Base-by-base conservation (phyloP, 73 alveolate genomes). In the Paraurostyla sp. region DNA sequence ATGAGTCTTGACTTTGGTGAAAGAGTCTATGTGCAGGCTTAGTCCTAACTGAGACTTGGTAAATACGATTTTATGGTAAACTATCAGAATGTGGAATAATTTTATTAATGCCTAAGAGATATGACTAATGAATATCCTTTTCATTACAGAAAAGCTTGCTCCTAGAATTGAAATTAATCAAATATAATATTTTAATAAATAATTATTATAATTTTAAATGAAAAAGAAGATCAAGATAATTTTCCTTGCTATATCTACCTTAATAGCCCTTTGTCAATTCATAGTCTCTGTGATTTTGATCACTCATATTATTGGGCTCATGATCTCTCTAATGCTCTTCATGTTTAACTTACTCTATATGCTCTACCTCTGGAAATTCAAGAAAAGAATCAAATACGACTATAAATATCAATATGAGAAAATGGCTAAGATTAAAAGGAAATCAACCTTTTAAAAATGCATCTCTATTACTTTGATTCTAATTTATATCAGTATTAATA, bases 41-140 rank as follows among this genome's bases (percentile, higher is more conserved):
- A 65, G 25, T 65, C 82, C 7, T 22, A 65, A 40, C 42, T 38
- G 41, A 65, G 82, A 38, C 23, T 65, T 2, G 56, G 60, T 6
- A 4, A 6, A 9, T 7, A 65, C 36, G 82, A 65, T 65, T 65
- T 65, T 32, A 11, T 40, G 56, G 18, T 13, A 2, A 65, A 65
- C 23, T 65, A 65, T 65, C 16, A 65, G 18, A 36, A 65, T 65
- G 82, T 65, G 7, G 82, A 65, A 38, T 38, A 40, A 33, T 65
- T 65, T 18, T 65, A 36, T 30, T 38, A 65, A 65, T 65, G 82
- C 58, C 7, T 65, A 38, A 65, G 18, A 40, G 2, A 2, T 15
- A 65, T 65, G 82, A 38, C 82, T 4, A 30, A 65, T 38, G 82
- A 65, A 38, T 2, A 38, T 1, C 41, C 46, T 7, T 16, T 22